Percentiles rank a stretch among this genome's conserved stretches.
These are phyloP conservation scores for Yamadazyma sp. DNA, from an alignment of 805 yeast species.

Conservation along the genomic window DNA sequence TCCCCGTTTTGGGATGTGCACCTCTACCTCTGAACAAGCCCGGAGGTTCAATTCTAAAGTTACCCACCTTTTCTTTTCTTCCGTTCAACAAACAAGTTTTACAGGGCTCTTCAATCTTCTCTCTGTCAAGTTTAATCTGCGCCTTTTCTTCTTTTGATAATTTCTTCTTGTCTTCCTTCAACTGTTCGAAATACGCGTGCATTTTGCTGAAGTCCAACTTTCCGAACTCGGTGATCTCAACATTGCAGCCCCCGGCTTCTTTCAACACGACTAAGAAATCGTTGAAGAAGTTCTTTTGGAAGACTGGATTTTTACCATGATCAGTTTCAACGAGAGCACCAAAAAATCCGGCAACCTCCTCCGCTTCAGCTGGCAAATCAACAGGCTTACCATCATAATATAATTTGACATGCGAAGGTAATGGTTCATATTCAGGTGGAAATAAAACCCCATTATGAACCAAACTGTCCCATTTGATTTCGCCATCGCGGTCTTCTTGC, in stretches of 20 bases:
- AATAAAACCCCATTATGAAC: slow-evolving; percentile 90
- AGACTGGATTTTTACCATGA: slow-evolving; percentile 83
- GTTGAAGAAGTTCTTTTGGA: slow-evolving; percentile 80
- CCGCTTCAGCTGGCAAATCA: slow-evolving; percentile 74
- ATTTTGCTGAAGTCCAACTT: slow-evolving; percentile 80
- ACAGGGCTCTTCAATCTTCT: slow-evolving; percentile 73
- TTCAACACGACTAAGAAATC: slow-evolving; percentile 72
- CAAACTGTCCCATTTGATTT: slow-evolving; percentile 80
- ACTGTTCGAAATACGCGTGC: slow-evolving; percentile 64
- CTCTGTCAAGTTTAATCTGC: slow-evolving; percentile 66
- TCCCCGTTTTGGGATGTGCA: slow-evolving; percentile 95
- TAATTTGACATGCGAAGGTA: slow-evolving; percentile 75
- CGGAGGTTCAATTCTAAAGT: slow-evolving; percentile 94
- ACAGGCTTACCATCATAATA: slow-evolving; percentile 78
- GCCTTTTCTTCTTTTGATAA: slow-evolving; percentile 76
- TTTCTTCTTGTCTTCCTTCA: slow-evolving; percentile 70
- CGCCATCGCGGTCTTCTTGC: slow-evolving; percentile 75
- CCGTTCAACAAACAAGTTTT: slow-evolving; percentile 83
- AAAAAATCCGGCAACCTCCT: slow-evolving; percentile 94
- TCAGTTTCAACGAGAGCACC: slow-evolving; percentile 88
- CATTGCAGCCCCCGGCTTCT: slow-evolving; percentile 64
- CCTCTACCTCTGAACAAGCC: slow-evolving; percentile 96
- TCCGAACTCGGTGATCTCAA: slow-evolving; percentile 52
- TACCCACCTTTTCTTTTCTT: slow-evolving; percentile 87
- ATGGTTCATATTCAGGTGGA: slow-evolving; percentile 88